phyloP scores from a whole-genome alignment of 2,329 filamentous ascomycete genomes.

The Pestalotiopsis sp. region DNA sequence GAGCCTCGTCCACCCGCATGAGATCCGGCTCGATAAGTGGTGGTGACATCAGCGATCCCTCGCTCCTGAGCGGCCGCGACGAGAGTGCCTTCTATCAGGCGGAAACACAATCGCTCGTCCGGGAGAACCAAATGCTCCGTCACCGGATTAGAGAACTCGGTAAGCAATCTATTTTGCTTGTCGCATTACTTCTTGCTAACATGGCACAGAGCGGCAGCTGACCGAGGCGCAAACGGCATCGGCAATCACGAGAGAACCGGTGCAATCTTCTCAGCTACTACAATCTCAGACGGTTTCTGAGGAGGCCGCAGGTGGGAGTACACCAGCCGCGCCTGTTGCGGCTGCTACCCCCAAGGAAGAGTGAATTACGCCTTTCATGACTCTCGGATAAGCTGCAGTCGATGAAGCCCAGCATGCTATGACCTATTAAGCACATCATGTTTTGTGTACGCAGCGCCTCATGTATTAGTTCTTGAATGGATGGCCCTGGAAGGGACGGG shows the following conservation, averaged over 20 bases:
- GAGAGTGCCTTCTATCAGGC: constrained; percentile 80
- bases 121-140: constrained; percentile 82
- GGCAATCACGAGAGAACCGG: constrained; percentile 44
- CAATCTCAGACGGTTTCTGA: constrained; percentile 46
- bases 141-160: constrained; percentile 73
- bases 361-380: neutral
- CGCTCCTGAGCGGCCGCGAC: constrained; percentile 64
- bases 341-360: constrained; percentile 23
- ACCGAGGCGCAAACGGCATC: constrained; percentile 39
- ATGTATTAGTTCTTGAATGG: too few species aligned
- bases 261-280: constrained; percentile 48
- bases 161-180: constrained; percentile 36
- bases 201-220: constrained; percentile 50
- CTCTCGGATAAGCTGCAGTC: too few species aligned
- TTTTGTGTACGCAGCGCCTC: too few species aligned
- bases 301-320: constrained; percentile 23
- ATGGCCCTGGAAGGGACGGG: too few species aligned
- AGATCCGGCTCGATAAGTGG: constrained; percentile 58
- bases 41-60: constrained; percentile 57
- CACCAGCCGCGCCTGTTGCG: constrained; percentile 5
- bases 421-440: too few species aligned
- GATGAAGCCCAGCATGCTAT: too few species aligned
- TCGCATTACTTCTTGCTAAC: neutral
- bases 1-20: constrained; percentile 54
- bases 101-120: constrained; percentile 73